Percentiles rank a stretch among this genome's conserved stretches.
phyloP scores from a whole-genome alignment of 2,329 filamentous ascomycete genomes.

The Talaromyces verruculosus region DNA sequence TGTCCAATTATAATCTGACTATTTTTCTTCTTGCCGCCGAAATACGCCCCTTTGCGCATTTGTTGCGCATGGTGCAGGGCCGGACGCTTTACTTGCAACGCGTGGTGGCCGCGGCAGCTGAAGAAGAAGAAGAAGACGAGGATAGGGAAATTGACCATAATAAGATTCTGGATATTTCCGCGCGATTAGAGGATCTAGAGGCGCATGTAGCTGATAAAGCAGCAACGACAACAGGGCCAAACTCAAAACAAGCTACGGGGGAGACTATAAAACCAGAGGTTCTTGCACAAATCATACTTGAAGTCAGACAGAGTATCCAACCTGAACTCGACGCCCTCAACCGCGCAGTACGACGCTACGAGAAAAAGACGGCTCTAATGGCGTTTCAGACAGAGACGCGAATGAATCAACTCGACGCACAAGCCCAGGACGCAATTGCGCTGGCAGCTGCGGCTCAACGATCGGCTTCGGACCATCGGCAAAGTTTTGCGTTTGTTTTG shows the following conservation, averaged over 20 bases:
- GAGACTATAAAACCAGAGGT: conserved; percentile 33
- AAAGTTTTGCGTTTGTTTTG: conserved; percentile 32
- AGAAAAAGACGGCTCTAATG: conserved; percentile 79
- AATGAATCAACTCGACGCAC: conserved; percentile 68
- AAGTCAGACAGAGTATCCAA: conserved; percentile 66
- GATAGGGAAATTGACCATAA: conserved; percentile 29
- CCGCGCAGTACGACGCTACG: conserved; percentile 83
- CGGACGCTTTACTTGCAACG: conserved; percentile 80
- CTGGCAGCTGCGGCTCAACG: conserved; percentile 70
- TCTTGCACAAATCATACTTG: conserved; percentile 45
- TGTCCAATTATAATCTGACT: conserved; percentile 89
- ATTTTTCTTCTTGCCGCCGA: conserved; percentile 88
- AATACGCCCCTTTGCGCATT: conserved; percentile 75
- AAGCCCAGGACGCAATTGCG: conserved; percentile 73
- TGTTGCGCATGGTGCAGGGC: conserved; percentile 75
- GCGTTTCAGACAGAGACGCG: conserved; percentile 74
- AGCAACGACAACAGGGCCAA: neutral
- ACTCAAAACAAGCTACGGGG: conserved; percentile 18
- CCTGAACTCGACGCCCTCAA: conserved; percentile 86
- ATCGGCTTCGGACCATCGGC: conserved; percentile 25
- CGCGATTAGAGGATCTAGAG: conserved; percentile 70
- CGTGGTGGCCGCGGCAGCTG: conserved; percentile 51
- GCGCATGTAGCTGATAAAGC: conserved; percentile 49
- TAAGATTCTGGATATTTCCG: conserved; percentile 57
- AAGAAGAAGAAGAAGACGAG: conserved; percentile 23